Base-by-base conservation (phyloP, 768 basidiomycete species). In the Leccinellum luteum region DNA sequence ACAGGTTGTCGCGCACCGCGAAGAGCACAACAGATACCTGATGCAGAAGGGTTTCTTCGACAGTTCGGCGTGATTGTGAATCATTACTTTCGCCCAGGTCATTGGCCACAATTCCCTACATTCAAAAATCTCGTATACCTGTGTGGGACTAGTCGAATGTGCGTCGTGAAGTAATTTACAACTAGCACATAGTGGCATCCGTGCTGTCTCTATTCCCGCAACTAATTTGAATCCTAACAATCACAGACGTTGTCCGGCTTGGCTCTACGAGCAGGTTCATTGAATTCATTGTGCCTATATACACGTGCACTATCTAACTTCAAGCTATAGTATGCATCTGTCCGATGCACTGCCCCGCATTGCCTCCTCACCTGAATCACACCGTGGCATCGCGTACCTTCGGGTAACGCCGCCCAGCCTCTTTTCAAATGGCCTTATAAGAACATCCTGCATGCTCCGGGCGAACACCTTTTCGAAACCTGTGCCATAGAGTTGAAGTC, bases 21-120 rank as follows among this genome's bases (percentile, higher is more conserved):
- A 68, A 31, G 82, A 83, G 59, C 84, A 85, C 50, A 59, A 68
- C 4, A 57, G 76, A 30, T 79, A 85, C 61, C 72, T 85, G 32
- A 55, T 60, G 25, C 58, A 67, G 17, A 75, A 73, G 17, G 79
- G 80, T 2, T 84, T 83, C 63, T 80, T 80, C 58, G 57, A 52
- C 10, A 25, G 21, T 27, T 55, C 61, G 2, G 27, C 38, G 8
- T 63, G 52, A 65, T 43, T 19, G n/a, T 4, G n/a, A 4, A 35
- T 9, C 35, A 17, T 35, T 35, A 3, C 35, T 35, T 35, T 17
- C 35, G 17, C 17, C 35, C 35, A 35, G 13, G 15, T 35, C 35
- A 35, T 17, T 8, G 32, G 14, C 34, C 14, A 38, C 35, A 15
- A 41, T 19, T n/a, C 2, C 41, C 12, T 43, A 13, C n/a, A 41